phyloP scores from a whole-genome alignment of 1,284 basidiomycete genomes.

The Vanrija sp. region DNA sequence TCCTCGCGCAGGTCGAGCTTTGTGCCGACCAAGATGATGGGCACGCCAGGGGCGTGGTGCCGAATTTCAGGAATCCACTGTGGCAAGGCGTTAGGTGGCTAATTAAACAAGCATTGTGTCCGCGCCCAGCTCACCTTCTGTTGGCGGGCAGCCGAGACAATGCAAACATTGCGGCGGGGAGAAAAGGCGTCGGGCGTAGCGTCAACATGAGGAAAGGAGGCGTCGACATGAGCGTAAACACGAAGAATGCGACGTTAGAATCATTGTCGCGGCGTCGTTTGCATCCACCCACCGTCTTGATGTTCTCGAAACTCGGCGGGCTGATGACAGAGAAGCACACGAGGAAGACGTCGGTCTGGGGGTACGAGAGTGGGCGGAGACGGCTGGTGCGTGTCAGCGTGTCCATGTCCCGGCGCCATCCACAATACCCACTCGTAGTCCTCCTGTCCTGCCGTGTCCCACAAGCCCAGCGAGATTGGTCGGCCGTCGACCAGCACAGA shows the following conservation, averaged over 20 bases:
- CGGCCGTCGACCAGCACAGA: slow-evolving; percentile 97
- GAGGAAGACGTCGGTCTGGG: slow-evolving; percentile 98
- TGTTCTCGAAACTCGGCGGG: slow-evolving; percentile 89
- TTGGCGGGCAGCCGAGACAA: too few relatives aligned
- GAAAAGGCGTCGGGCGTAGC: too few relatives aligned
- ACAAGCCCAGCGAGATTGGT: slow-evolving; percentile 62
- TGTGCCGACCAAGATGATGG: slow-evolving; percentile 55
- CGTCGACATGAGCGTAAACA: not conserved
- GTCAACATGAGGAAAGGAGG: too few relatives aligned
- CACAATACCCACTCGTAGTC: slow-evolving; percentile 54
- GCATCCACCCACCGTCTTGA: slow-evolving; percentile 28
- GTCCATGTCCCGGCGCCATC: not conserved
- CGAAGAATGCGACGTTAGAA: not conserved
- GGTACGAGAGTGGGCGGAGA: slow-evolving; percentile 94
- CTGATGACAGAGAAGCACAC: slow-evolving; percentile 98
- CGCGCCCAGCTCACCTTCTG: too few relatives aligned
- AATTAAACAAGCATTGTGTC: too few relatives aligned
- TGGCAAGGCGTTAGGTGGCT: not conserved
- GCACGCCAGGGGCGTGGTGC: slow-evolving; percentile 61
- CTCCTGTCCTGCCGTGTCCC: slow-evolving; percentile 77
- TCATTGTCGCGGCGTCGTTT: too few relatives aligned
- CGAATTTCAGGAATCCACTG: slow-evolving; percentile 96
- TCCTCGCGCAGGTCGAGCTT: slow-evolving; percentile 97
- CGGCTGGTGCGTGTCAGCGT: slow-evolving; percentile 58
- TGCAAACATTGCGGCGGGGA: too few relatives aligned